These are phyloP conservation scores for Marchantia polymorpha DNA, from an alignment of 225 moss, liverwort and hornwort genomes.

Conservation along the genomic window DNA sequence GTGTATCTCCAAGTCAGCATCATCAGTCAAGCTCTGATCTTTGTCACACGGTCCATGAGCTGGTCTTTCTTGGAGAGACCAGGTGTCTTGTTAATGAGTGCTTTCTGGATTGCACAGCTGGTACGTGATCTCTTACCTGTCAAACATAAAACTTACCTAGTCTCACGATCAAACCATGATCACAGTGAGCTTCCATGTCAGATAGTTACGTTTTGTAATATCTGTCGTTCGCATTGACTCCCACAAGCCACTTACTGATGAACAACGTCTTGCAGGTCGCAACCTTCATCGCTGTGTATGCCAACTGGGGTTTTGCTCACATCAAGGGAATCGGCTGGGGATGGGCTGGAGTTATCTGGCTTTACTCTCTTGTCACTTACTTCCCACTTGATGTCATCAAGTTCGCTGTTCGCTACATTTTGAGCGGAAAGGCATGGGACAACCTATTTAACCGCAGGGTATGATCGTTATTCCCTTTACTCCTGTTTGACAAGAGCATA, in stretches of 20 bases:
- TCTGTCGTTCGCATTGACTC: not conserved
- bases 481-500: no score
- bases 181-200: not conserved
- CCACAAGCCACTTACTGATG: not conserved
- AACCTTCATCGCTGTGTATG: conserved; percentile 62
- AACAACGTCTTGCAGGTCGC: conserved; percentile 39
- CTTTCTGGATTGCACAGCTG: conserved; percentile 15
- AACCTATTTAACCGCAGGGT: conserved; percentile 39
- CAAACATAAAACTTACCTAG: not conserved
- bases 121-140: not conserved
- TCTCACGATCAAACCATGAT: not conserved
- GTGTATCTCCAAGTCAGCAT: conserved; percentile 21
- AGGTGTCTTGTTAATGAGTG: conserved; percentile 4
- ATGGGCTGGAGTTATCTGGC: conserved; percentile 57
- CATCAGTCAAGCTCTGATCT: conserved; percentile 21
- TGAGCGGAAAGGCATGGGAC: conserved; percentile 78
- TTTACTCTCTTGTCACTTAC: conserved; percentile 40
- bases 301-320: conserved; percentile 51
- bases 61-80: conserved; percentile 22
- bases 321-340: conserved; percentile 55
- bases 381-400: conserved; percentile 51
- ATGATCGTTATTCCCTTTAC: not conserved
- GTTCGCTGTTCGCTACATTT: conserved; percentile 52
- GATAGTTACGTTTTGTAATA: not conserved
- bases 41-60: conserved; percentile 15